These are phyloP conservation scores for Wickerhamomyces subpelliculosus DNA, from an alignment of 805 yeast genomes.

Conservation along the genomic window DNA sequence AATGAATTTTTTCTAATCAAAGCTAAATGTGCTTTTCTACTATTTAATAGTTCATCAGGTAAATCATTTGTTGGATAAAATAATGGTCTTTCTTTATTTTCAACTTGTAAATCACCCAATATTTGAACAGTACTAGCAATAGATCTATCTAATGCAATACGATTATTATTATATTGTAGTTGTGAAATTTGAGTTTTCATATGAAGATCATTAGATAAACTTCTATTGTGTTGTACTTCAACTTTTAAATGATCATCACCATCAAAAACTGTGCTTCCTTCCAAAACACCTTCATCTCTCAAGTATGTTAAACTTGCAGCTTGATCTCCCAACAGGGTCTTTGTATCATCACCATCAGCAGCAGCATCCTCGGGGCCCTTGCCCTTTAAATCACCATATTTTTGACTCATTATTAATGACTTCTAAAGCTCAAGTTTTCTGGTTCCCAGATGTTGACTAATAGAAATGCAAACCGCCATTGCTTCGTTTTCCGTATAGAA, in stretches of 20 bases:
- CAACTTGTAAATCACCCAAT: slow-evolving; percentile 42
- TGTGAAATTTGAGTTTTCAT: slow-evolving; percentile 59
- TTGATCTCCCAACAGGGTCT: slow-evolving; percentile 4
- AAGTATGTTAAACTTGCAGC: slow-evolving; percentile 17
- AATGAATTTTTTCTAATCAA: slow-evolving; percentile 37
- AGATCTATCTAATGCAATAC: slow-evolving; percentile 54
- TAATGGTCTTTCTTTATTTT: slow-evolving; percentile 55
- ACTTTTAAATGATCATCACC: slow-evolving; percentile 9
- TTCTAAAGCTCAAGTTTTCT: no score
- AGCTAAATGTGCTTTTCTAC: slow-evolving; percentile 46
- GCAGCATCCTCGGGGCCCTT: background rate
- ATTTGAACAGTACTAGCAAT: slow-evolving; percentile 47
- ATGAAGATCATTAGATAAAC: slow-evolving; percentile 25
- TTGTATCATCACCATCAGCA: slow-evolving; percentile 4
- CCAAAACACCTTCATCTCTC: slow-evolving; percentile 19
- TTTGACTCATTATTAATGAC: slow-evolving; percentile 11
- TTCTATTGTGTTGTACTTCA: slow-evolving; percentile 9
- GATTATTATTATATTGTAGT: slow-evolving; percentile 67
- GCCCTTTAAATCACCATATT: background rate
- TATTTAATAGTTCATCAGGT: slow-evolving; percentile 30
- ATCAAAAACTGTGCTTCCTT: slow-evolving; percentile 20
- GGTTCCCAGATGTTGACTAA: no score
- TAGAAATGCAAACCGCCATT: background rate
- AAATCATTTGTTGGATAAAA: slow-evolving; percentile 46
- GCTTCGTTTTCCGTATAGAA: no score